phyloP scores from a whole-genome alignment of 2,329 filamentous ascomycete genomes.

The Sordariomycetes sp. region DNA sequence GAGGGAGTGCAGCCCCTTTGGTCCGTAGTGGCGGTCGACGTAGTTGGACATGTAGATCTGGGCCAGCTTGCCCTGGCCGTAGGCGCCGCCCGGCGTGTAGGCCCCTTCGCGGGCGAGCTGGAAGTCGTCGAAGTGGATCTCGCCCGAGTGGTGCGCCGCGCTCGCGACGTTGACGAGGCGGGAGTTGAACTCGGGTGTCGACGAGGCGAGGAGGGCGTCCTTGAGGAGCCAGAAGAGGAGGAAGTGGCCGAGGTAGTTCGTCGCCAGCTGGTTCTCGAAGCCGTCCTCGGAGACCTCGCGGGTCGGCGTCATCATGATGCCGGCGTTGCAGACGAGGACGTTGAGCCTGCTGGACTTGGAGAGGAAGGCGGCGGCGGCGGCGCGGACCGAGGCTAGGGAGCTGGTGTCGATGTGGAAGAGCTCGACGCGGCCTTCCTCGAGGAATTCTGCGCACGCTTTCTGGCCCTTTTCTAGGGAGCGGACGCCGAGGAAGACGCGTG shows the following conservation, averaged over 20 bases:
- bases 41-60: conserved; percentile 39
- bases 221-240: conserved; percentile 39
- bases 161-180: conserved; percentile 35
- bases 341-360: conserved; percentile 11
- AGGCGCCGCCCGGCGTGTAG: conserved; percentile 24
- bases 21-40: conserved; percentile 35
- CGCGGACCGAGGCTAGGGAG: conserved; percentile 14
- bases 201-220: conserved; percentile 24
- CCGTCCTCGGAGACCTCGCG: conserved; percentile 10
- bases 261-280: conserved; percentile 32
- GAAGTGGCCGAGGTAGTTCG: conserved; percentile 43
- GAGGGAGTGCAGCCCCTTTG: conserved; percentile 28
- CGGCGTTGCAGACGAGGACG: conserved; percentile 12
- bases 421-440: conserved; percentile 4
- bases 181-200: conserved; percentile 26
- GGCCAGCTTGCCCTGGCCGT: conserved; percentile 38
- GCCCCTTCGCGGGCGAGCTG: conserved; percentile 10
- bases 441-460: conserved; percentile 9
- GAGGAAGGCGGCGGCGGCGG: conserved; percentile 11
- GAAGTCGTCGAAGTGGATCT: conserved; percentile 24
- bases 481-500: conserved; percentile 13
- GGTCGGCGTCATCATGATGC: conserved; percentile 9
- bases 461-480: conserved; percentile 14
- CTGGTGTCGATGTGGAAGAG: conserved; percentile 6
- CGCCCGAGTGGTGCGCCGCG: conserved; percentile 24